phyloP scores from a whole-genome alignment of 2,329 filamentous ascomycete species.

The Dactylellina haptotyla region DNA sequence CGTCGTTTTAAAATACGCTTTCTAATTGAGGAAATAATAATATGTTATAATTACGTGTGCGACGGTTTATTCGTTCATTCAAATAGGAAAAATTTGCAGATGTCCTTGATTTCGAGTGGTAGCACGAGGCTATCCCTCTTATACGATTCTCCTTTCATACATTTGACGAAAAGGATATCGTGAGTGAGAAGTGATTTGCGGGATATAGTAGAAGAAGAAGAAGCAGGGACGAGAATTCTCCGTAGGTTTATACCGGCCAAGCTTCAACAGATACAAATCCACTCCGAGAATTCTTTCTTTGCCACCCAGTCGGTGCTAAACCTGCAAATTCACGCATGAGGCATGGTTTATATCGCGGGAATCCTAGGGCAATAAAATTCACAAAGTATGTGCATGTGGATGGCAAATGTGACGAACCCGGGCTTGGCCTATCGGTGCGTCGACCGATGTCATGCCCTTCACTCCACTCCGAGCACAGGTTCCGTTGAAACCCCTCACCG shows the following conservation, averaged over 20 bases:
- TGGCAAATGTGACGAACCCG: neutral
- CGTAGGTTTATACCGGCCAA: neutral
- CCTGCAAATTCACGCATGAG: neutral
- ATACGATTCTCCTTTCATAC: too few relatives aligned
- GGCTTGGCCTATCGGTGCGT: slow-evolving; percentile 4
- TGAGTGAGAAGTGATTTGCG: neutral
- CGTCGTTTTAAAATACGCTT: too few relatives aligned
- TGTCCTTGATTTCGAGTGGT: too few relatives aligned
- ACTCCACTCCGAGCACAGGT: neutral
- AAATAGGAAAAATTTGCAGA: too few relatives aligned
- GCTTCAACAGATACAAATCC: neutral
- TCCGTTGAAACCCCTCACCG: neutral
- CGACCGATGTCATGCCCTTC: slow-evolving; percentile 18
- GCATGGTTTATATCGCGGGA: too few relatives aligned
- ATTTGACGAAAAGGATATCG: too few relatives aligned
- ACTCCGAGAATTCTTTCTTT: neutral
- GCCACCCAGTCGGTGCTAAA: too few relatives aligned
- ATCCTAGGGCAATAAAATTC: too few relatives aligned
- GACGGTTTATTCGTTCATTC: too few relatives aligned
- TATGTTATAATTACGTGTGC: neutral
- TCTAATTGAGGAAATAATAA: too few relatives aligned
- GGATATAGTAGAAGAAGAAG: neutral
- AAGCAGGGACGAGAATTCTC: neutral
- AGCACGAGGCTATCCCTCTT: too few relatives aligned
- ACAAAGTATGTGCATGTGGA: neutral